Percentiles rank a stretch among this genome's conserved stretches.
These are phyloP conservation scores for Mycena capillaripes DNA, from an alignment of 768 basidiomycete genomes.

Conservation along the genomic window DNA sequence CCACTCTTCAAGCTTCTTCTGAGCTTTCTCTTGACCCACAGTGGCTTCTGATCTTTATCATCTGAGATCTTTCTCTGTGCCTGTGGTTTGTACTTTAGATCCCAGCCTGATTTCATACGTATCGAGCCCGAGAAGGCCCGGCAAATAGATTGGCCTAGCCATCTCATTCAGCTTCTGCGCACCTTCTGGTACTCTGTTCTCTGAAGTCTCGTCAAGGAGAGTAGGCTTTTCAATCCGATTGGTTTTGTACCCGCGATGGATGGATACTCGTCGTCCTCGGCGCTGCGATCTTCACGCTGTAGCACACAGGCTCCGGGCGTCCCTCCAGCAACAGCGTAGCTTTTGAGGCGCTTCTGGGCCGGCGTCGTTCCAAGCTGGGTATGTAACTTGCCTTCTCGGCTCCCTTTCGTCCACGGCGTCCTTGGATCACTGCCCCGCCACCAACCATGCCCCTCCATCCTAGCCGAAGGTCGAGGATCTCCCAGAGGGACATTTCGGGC, in stretches of 20 bases:
- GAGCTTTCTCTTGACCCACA: background rate
- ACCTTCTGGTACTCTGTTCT: conserved; percentile 4
- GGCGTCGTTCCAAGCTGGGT: conserved; percentile 2
- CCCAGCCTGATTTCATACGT: conserved; percentile 2
- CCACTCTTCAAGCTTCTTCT: background rate
- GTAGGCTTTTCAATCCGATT: conserved; percentile 26
- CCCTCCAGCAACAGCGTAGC: conserved; percentile 19
- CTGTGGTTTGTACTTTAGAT: conserved; percentile 28
- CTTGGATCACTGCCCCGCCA: conserved; percentile 15
- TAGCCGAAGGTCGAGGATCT: conserved; percentile 1
- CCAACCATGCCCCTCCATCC: background rate
- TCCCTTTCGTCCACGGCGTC: conserved; percentile 13
- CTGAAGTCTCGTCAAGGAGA: conserved; percentile 12
- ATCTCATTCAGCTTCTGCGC: background rate
- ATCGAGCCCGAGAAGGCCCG: conserved; percentile 5
- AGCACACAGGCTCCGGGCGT: conserved; percentile 11
- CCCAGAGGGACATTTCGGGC: background rate
- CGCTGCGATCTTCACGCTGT: conserved; percentile 25
- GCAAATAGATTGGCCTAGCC: conserved; percentile 5
- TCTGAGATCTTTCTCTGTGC: conserved; percentile 4
- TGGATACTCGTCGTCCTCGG: conserved; percentile 17
- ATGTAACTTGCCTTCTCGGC: conserved; percentile 11
- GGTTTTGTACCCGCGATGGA: conserved; percentile 23
- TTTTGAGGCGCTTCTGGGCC: conserved; percentile 21
- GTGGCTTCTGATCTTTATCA: conserved; percentile 4